Evolutionary conservation across 805 yeast species (phyloP).

Genomic region (Nadsonia fulvescens): DNA sequence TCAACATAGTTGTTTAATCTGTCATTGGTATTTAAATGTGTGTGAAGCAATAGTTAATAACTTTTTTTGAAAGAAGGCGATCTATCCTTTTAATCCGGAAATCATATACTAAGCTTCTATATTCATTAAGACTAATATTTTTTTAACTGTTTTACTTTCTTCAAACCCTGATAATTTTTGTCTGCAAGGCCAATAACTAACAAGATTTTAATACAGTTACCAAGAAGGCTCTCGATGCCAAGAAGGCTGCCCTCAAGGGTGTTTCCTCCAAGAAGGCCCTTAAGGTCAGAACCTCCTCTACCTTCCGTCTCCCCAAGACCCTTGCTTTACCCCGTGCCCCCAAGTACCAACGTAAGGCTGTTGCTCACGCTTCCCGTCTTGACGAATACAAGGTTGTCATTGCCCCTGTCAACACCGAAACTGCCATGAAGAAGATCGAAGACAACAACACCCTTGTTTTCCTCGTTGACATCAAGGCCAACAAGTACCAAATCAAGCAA

Average conservation of each 20-base stretch:
- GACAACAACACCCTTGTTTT: slow-evolving; percentile 98
- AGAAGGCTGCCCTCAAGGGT: slow-evolving; percentile 98
- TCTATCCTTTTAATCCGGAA: too few relatives aligned
- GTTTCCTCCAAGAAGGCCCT: slow-evolving; percentile 75
- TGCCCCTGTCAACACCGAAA: slow-evolving; percentile 92
- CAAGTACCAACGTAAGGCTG: slow-evolving; percentile 86
- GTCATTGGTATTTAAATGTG: too few relatives aligned
- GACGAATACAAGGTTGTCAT: slow-evolving; percentile 90
- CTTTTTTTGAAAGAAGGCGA: too few relatives aligned
- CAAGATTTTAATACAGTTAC: too few relatives aligned
- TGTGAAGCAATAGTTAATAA: too few relatives aligned
- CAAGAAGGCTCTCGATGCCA: slow-evolving; percentile 87
- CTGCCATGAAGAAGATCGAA: slow-evolving; percentile 98
- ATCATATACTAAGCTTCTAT: too few relatives aligned
- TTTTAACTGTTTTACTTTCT: too few relatives aligned
- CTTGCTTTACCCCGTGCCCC: slow-evolving; percentile 86
- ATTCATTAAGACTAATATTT: too few relatives aligned
- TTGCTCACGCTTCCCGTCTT: slow-evolving; percentile 93
- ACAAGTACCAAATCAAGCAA: slow-evolving; percentile 95
- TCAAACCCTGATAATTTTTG: too few relatives aligned
- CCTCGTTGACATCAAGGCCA: slow-evolving; percentile 93
- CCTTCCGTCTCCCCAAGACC: slow-evolving; percentile 97
- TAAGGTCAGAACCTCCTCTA: slow-evolving; percentile 87
- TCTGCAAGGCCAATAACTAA: too few relatives aligned
- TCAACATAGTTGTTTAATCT: too few relatives aligned